phyloP scores from a whole-genome alignment of 352 stramenopile genomes.

The Elongisporangium undulatum region DNA sequence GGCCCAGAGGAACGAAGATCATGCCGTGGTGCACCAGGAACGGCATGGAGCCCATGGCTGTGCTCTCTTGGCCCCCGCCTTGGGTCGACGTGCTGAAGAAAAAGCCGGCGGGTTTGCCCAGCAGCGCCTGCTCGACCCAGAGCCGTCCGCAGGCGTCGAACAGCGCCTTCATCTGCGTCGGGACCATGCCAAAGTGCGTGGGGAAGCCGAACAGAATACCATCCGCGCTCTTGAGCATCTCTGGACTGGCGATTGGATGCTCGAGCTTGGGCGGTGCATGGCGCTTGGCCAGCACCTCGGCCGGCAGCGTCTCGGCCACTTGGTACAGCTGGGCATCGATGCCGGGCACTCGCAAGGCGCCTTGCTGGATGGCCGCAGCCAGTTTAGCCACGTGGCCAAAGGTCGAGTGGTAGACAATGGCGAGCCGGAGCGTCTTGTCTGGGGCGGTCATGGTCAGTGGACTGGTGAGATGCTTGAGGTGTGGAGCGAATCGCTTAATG shows the following conservation, averaged over 20 bases:
- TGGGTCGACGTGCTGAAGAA: constrained; percentile 59
- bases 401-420: constrained; percentile 55
- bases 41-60: constrained; percentile 42
- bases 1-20: constrained; percentile 65
- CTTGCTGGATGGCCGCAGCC: constrained; percentile 41
- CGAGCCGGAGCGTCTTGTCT: constrained; percentile 21
- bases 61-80: constrained; percentile 70
- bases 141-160: constrained; percentile 62
- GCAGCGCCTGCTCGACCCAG: constrained; percentile 46
- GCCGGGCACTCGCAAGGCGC: constrained; percentile 37
- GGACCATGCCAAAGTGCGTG: constrained; percentile 56
- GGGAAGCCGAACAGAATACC: constrained; percentile 74
- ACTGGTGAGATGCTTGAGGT: background rate
- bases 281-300: constrained; percentile 63
- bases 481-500: background rate
- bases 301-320: constrained; percentile 52
- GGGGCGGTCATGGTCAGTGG: background rate
- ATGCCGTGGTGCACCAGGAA: constrained; percentile 75
- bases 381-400: constrained; percentile 67
- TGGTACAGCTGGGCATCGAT: constrained; percentile 40
- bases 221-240: constrained; percentile 49
- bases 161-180: constrained; percentile 70
- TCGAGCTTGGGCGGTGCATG: constrained; percentile 40
- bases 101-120: constrained; percentile 56
- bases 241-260: constrained; percentile 33